phyloP scores from a whole-genome alignment of 441 rosid genomes.

The Kokia cookei region DNA sequence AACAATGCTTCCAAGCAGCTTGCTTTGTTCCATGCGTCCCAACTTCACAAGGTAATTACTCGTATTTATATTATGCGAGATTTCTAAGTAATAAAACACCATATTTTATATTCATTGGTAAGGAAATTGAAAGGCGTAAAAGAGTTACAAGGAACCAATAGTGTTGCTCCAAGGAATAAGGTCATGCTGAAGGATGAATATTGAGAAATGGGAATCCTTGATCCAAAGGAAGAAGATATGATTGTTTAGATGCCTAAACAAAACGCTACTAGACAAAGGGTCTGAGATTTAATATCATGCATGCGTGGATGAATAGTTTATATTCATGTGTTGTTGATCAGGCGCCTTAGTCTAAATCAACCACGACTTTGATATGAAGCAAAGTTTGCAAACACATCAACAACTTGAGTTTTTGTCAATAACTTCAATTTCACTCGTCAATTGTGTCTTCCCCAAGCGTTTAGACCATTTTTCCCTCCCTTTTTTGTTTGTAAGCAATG shows the following conservation, averaged over 20 bases:
- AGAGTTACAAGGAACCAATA: too few relatives aligned
- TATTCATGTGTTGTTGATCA: neutral
- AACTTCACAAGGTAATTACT: constrained; percentile 35
- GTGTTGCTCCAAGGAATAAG: too few relatives aligned
- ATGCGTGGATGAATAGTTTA: neutral
- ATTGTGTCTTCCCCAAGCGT: neutral
- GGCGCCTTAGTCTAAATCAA: neutral
- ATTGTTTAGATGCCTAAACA: neutral
- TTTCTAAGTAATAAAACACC: too few relatives aligned
- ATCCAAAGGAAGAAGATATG: neutral
- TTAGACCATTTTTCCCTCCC: neutral
- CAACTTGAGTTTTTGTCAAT: neutral
- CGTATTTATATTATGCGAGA: too few relatives aligned
- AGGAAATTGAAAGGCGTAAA: too few relatives aligned
- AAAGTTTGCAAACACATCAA: neutral
- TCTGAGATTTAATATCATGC: neutral
- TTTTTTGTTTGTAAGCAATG: neutral
- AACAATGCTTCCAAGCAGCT: constrained; percentile 50
- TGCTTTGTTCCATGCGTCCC: constrained; percentile 53
- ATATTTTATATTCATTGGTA: too few relatives aligned
- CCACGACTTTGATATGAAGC: neutral
- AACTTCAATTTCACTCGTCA: neutral
- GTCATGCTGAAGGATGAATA: neutral
- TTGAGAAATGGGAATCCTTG: neutral
- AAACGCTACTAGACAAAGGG: neutral